Base-by-base conservation (phyloP, 352 stramenopile genomes). In the Elongisporangium undulatum region DNA sequence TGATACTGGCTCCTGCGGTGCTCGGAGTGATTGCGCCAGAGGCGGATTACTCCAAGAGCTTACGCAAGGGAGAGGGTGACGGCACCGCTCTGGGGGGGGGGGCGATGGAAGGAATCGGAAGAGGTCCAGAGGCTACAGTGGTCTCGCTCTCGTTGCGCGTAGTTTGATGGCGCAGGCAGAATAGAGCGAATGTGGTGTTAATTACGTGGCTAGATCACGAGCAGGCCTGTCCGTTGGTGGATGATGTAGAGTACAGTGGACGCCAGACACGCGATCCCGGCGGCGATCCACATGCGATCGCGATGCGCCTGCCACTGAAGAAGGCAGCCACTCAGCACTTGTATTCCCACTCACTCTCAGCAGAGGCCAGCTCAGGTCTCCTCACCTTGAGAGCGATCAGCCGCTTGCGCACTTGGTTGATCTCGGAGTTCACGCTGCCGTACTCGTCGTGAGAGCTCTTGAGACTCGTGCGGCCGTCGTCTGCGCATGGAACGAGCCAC, bases 271-370 rank as follows among this genome's bases (percentile, higher is more conserved):
- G 71, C 51, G 45, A 93, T 66, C 19, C 84, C 82, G 1, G 84
- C 79, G 8, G 64, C 78, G 54, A 93, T 93, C 82, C 84, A 93
- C 71, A 93, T 79, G 49, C 76, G 75, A 61, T 93, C 84, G 59
- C 89, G 79, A 9, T 66, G 80, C 13, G 84, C 80, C 51, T 93
- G 84, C 84, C 84, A 93, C 72, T 91, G 59, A 23, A 72, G 9
- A n/a, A n/a, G n/a, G n/a, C 24, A 52, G 20, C 16, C 15, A 53
- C 8, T 26, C n/a, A 55, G 16, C 8, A 7, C 49, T 17, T 19
- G n/a, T 17, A 49, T 57, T 19, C 48, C 23, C 8, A 29, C n/a
- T n/a, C n/a, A n/a, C n/a, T n/a, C n/a, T n/a, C 26, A 41, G 26
- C 26, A 34, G 8, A 9, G 26, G 26, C 26, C 24, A 29, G 22